These are phyloP conservation scores for Globisporangium spinosum DNA, from an alignment of 352 stramenopile genomes.

Conservation along the genomic window DNA sequence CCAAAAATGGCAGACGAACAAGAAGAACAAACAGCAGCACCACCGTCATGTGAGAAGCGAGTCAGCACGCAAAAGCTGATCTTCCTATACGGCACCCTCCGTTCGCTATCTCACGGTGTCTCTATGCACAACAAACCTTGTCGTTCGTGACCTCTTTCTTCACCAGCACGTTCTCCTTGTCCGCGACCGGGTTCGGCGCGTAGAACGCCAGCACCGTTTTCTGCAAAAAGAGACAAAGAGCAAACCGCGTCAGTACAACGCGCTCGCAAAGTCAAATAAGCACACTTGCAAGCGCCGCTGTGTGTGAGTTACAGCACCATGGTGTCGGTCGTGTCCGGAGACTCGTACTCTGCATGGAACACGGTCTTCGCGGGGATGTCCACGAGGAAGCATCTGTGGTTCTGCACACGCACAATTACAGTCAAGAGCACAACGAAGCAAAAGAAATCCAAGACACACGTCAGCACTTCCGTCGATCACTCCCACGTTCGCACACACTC, in stretches of 20 bases:
- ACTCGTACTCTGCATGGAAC: conserved; percentile 81
- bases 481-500: background rate
- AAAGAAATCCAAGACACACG: background rate
- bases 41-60: background rate
- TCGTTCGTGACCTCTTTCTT: conserved; percentile 53
- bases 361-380: conserved; percentile 74
- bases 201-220: conserved; percentile 65
- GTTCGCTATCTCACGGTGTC: background rate
- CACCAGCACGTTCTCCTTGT: conserved; percentile 40
- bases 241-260: background rate
- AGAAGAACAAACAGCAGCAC: background rate
- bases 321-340: conserved; percentile 74
- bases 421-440: background rate
- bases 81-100: too few species aligned
- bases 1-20: too few species aligned
- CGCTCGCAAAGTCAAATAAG: background rate
- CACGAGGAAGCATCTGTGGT: conserved; percentile 74
- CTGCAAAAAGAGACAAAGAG: conserved; percentile 22
- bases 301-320: conserved; percentile 31
- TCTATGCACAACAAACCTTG: conserved; percentile 32
- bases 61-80: background rate
- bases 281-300: background rate
- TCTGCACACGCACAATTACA: conserved; percentile 22
- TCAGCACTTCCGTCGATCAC: background rate
- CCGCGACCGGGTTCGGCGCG: conserved; percentile 36